Evolutionary conservation across 768 basidiomycete species (phyloP).

Genomic region (Xerocomellus intermedius): DNA sequence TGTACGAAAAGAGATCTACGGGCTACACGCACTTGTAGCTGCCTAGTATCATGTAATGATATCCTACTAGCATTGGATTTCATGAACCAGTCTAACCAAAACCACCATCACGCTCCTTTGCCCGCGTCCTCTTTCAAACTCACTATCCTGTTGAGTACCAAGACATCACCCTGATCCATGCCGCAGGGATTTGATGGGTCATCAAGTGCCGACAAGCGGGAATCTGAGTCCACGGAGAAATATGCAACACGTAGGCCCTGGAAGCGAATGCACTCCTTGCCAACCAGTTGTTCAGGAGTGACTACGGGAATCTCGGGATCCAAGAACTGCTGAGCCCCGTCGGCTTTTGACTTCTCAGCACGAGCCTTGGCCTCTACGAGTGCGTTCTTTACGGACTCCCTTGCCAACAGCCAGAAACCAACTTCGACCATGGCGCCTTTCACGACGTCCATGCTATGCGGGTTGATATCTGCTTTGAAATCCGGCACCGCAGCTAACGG

Average conservation of each 20-base stretch:
- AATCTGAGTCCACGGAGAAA: conserved; percentile 90
- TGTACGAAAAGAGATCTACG: conserved; percentile 88
- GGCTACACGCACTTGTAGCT: conserved; percentile 84
- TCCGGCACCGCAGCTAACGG: conserved; percentile 68
- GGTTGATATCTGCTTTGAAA: conserved; percentile 79
- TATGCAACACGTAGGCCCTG: conserved; percentile 95
- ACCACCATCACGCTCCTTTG: conserved; percentile 43
- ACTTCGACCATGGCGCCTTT: conserved; percentile 82
- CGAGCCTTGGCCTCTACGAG: conserved; percentile 60
- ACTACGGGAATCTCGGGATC: conserved; percentile 65
- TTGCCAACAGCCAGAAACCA: conserved; percentile 85
- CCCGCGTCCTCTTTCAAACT: conserved; percentile 93
- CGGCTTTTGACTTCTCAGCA: conserved; percentile 58
- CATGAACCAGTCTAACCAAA: not conserved
- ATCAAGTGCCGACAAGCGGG: conserved; percentile 63
- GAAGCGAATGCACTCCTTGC: conserved; percentile 92
- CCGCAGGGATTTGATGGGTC: conserved; percentile 44
- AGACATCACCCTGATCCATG: conserved; percentile 65
- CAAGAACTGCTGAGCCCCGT: conserved; percentile 33
- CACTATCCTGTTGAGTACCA: conserved; percentile 90
- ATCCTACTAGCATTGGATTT: conserved; percentile 1
- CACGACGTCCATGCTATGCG: conserved; percentile 76
- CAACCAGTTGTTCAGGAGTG: conserved; percentile 73
- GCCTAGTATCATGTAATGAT: conserved; percentile 38
- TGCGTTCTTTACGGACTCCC: conserved; percentile 62